These are phyloP conservation scores for Leishmania tarentolae DNA, from an alignment of 208 protist species.

Conservation along the genomic window DNA sequence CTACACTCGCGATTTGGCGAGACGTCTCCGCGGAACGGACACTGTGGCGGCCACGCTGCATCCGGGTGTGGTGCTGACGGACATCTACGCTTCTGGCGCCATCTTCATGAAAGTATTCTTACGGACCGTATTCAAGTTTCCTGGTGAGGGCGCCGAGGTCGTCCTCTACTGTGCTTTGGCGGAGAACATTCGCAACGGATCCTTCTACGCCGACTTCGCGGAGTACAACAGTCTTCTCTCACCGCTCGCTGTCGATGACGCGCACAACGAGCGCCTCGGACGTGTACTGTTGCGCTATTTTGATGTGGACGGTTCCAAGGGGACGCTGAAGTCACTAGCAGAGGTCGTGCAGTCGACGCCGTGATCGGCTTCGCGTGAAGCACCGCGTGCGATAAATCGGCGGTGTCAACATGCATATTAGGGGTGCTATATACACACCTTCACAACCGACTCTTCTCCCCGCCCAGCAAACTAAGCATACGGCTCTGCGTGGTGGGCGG, in stretches of 20 bases:
- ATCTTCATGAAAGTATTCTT: constrained; percentile 41
- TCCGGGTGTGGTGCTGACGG: constrained; percentile 53
- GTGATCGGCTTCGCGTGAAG: not conserved
- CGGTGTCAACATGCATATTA: not conserved
- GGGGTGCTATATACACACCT: not conserved
- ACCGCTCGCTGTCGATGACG: constrained; percentile 33
- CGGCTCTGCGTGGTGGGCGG: not conserved
- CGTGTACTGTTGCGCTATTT: constrained; percentile 47
- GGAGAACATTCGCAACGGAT: constrained; percentile 29
- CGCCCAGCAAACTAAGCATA: not conserved
- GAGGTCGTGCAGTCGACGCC: constrained; percentile 7
- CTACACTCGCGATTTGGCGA: constrained; percentile 53
- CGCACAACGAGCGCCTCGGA: constrained; percentile 38
- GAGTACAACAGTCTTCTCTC: constrained; percentile 36
- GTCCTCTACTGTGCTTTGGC: constrained; percentile 46
- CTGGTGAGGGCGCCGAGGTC: constrained; percentile 50
- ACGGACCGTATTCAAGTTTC: constrained; percentile 58
- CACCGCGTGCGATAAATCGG: not conserved
- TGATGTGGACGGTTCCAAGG: constrained; percentile 14
- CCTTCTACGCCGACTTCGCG: constrained; percentile 48
- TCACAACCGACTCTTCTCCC: not conserved
- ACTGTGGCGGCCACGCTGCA: constrained; percentile 36
- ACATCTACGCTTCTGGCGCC: constrained; percentile 43
- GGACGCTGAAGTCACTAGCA: constrained; percentile 1
- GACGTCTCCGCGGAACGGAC: constrained; percentile 32